Conservation (phyloP, 2,329 filamentous ascomycete species). For the Epichloe festucae region DNA sequence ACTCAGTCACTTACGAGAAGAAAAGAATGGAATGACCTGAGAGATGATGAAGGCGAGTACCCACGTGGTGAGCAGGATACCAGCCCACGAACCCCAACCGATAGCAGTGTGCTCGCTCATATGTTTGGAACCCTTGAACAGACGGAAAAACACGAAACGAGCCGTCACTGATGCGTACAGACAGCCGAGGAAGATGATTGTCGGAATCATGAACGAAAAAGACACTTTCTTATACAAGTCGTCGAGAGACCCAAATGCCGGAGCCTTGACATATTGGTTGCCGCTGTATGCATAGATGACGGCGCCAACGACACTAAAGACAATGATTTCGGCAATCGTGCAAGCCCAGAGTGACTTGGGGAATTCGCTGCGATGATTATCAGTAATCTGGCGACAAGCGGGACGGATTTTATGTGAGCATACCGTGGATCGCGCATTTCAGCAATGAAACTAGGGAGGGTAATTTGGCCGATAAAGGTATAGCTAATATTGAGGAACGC, state of each 20-base stretch:
- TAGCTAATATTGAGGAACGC: conserved; percentile 94
- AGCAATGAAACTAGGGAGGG: conserved; percentile 84
- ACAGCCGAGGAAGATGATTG: conserved; percentile 82
- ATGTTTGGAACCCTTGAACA: conserved; percentile 70
- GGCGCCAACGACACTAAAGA: conserved; percentile 71
- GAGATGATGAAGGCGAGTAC: conserved; percentile 84
- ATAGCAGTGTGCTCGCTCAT: conserved; percentile 67
- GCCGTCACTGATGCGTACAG: conserved; percentile 83
- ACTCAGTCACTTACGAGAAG: conserved; percentile 39
- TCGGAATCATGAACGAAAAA: conserved; percentile 93
- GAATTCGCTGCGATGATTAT: conserved; percentile 52
- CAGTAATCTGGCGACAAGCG: background rate
- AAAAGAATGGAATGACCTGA: conserved; percentile 89
- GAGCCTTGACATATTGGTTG: conserved; percentile 76
- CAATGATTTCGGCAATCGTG: conserved; percentile 73
- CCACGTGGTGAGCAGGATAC: conserved; percentile 60
- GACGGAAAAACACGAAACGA: conserved; percentile 82
- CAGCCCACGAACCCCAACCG: conserved; percentile 69
- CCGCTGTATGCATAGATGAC: conserved; percentile 82
- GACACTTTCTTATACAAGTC: conserved; percentile 75
- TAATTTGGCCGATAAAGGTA: conserved; percentile 93
- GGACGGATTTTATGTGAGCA: conserved; percentile 2
- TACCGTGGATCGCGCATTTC: conserved; percentile 64
- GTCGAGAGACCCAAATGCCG: conserved; percentile 74
- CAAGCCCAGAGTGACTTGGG: conserved; percentile 87